Evolutionary conservation across 768 basidiomycete species (phyloP).

Genomic region (Pseudohyphozyma bogoriensis): DNA sequence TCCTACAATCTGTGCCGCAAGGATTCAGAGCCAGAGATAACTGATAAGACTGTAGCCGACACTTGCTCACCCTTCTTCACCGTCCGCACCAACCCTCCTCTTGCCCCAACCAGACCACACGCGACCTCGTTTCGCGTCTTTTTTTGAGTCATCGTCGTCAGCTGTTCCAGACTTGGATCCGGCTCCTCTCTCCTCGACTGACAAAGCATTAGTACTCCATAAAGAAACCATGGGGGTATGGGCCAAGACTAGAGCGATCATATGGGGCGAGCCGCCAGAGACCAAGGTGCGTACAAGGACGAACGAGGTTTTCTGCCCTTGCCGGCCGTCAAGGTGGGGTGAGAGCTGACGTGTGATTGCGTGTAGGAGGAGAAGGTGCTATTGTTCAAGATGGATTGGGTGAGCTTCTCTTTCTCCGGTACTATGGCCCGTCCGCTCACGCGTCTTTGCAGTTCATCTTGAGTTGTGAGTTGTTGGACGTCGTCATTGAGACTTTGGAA

Average conservation of each 20-base stretch:
- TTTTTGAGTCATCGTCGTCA: too few species aligned
- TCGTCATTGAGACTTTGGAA: too few species aligned
- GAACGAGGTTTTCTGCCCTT: too few species aligned
- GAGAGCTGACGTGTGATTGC: too few species aligned
- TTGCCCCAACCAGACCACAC: not conserved
- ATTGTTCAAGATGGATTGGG: not conserved
- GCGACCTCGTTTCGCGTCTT: not conserved
- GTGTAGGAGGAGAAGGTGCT: not conserved
- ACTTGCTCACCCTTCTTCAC: not conserved
- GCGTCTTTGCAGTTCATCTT: not conserved
- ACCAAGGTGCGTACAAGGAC: too few species aligned
- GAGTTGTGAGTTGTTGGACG: too few species aligned
- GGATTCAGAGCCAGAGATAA: too few species aligned
- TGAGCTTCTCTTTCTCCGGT: not conserved
- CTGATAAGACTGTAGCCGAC: not conserved
- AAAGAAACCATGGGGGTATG: not conserved
- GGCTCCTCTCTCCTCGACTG: too few species aligned
- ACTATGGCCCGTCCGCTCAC: too few species aligned
- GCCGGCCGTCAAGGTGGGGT: too few species aligned
- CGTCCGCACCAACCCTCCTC: not conserved
- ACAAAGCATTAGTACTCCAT: not conserved
- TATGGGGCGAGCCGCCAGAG: not conserved
- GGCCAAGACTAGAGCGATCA: not conserved
- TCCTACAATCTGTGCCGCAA: too few species aligned
- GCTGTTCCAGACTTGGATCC: too few species aligned